These are phyloP conservation scores for Pilobolus umbonatus DNA, from an alignment of 192 early-diverging fungal species.

Conservation along the genomic window DNA sequence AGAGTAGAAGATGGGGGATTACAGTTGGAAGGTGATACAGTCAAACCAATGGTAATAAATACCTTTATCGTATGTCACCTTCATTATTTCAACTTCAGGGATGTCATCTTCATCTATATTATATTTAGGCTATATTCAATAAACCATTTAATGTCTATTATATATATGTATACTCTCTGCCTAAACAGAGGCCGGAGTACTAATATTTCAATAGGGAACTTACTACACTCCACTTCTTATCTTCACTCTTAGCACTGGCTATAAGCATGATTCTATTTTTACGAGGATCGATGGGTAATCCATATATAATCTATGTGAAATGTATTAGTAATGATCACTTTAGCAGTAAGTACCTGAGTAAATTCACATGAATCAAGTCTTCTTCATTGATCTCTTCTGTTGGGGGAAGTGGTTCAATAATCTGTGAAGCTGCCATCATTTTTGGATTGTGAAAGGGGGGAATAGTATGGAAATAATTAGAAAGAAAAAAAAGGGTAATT, in stretches of 20 bases:
- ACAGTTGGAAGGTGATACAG: neutral
- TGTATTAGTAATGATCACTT: too few species aligned
- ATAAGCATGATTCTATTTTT: constrained; percentile 41
- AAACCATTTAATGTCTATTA: neutral
- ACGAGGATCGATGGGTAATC: constrained; percentile 38
- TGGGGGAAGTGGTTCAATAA: too few species aligned
- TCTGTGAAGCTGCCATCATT: too few species aligned
- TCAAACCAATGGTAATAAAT: neutral
- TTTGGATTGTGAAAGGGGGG: too few species aligned
- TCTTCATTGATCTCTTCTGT: too few species aligned
- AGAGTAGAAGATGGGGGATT: neutral
- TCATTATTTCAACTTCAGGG: constrained; percentile 21
- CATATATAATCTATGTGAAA: constrained; percentile 26
- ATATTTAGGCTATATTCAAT: constrained; percentile 40
- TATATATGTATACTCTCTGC: neutral
- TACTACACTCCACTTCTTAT: constrained; percentile 39
- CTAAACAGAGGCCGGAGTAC: neutral
- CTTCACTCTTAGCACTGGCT: constrained; percentile 38
- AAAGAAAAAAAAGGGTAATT: too few species aligned
- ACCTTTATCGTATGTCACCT: constrained; percentile 50
- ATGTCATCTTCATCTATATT: constrained; percentile 55
- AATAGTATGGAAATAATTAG: too few species aligned
- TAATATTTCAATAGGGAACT: too few species aligned
- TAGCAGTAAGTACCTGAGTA: too few species aligned
- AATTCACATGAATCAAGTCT: too few species aligned